These are phyloP conservation scores for Arthrobotrys conoides DNA, from an alignment of 2,329 filamentous ascomycete species.

Conservation along the genomic window DNA sequence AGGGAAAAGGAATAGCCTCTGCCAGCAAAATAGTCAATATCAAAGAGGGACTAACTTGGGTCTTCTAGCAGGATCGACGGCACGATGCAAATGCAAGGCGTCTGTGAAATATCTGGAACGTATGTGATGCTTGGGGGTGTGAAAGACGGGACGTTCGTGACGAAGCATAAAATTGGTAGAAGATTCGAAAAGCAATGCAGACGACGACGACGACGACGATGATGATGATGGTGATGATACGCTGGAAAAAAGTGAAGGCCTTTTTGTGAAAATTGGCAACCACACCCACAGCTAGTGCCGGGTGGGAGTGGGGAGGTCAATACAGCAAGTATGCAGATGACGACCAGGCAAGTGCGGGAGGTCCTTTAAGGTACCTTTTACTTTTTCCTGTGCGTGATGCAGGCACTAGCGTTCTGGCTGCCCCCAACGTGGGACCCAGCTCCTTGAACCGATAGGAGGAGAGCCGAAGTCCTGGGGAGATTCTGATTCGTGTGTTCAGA, in stretches of 20 bases:
- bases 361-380: conserved; percentile 60
- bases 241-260: conserved; percentile 46
- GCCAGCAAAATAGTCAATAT: conserved; percentile 58
- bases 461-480: conserved; percentile 60
- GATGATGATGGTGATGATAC: conserved; percentile 59
- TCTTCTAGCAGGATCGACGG: conserved; percentile 54
- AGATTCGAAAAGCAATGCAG: conserved; percentile 38
- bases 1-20: conserved; percentile 46
- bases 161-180: conserved; percentile 53
- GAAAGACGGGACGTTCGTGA: conserved; percentile 53
- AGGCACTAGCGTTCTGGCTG: conserved; percentile 58
- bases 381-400: conserved; percentile 57
- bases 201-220: conserved; percentile 34
- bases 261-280: conserved; percentile 45
- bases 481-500: conserved; percentile 57
- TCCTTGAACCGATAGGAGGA: conserved; percentile 60
- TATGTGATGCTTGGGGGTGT: conserved; percentile 38
- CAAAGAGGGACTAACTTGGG: conserved; percentile 37
- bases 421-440: conserved; percentile 57
- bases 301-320: conserved; percentile 54
- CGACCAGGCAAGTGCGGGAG: conserved; percentile 59
- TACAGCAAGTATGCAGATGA: conserved; percentile 59
- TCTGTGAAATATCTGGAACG: conserved; percentile 41
- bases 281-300: conserved; percentile 54
- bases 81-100: conserved; percentile 59